Evolutionary conservation across 345 rosid species (phyloP).

Genomic region (Balakata baccata): DNA sequence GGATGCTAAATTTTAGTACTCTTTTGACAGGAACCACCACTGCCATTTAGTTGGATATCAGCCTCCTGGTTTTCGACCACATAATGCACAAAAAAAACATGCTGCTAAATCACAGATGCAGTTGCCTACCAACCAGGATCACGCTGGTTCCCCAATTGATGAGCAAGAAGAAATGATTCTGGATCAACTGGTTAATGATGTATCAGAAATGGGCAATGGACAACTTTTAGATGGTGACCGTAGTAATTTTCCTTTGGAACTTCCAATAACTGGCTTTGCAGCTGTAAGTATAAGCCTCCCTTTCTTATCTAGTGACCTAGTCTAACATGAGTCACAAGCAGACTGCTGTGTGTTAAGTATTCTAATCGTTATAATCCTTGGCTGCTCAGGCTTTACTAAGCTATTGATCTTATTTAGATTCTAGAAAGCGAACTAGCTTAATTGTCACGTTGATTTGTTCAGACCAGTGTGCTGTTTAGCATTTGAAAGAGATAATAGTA

Average conservation of each 20-base stretch:
- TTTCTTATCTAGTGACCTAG: conserved; percentile 2
- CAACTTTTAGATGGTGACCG: conserved; percentile 11
- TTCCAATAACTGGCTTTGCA: conserved; percentile 7
- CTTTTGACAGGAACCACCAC: conserved; percentile 48
- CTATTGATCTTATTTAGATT: background rate
- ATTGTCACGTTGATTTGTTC: background rate
- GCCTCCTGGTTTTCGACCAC: conserved; percentile 25
- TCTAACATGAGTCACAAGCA: too few species aligned
- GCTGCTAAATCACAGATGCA: conserved; percentile 30
- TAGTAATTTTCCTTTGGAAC: conserved; percentile 1
- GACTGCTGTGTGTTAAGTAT: background rate
- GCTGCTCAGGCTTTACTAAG: background rate
- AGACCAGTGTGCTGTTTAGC: background rate
- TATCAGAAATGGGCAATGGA: conserved; percentile 18
- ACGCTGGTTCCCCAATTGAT: conserved; percentile 13
- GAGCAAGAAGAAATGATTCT: conserved; percentile 25
- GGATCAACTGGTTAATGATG: conserved; percentile 19
- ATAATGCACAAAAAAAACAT: conserved; percentile 21
- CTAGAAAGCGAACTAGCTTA: background rate
- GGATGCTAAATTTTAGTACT: background rate
- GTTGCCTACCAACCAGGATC: conserved; percentile 17
- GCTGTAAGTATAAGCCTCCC: conserved; percentile 26
- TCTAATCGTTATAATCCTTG: conserved; percentile 3
- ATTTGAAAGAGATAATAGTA: background rate
- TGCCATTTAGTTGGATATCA: conserved; percentile 52